phyloP scores from a whole-genome alignment of 345 rosid genomes.

The Acer negundo region DNA sequence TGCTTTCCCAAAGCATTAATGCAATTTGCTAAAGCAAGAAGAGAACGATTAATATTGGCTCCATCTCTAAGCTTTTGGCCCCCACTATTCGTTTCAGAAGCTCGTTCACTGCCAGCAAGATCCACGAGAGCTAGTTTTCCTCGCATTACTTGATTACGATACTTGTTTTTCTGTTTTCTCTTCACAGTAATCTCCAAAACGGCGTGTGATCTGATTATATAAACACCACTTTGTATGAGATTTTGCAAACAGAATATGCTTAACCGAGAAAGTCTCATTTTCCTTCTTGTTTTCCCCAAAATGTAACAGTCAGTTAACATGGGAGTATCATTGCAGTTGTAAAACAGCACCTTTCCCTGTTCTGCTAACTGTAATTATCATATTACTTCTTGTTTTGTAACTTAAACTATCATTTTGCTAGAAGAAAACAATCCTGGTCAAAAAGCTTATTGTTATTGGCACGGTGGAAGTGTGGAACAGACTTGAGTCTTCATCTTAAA shows the following conservation, averaged over 20 bases:
- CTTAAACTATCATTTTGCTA: not conserved
- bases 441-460: not conserved
- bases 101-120: slow-evolving; percentile 99
- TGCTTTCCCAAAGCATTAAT: slow-evolving; percentile 92
- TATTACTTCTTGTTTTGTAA: not conserved
- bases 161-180: slow-evolving; percentile 75
- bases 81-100: slow-evolving; percentile 88
- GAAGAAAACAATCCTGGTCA: not conserved
- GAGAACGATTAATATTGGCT: slow-evolving; percentile 89
- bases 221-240: slow-evolving; percentile 22
- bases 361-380: not conserved
- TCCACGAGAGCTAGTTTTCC: slow-evolving; percentile 98
- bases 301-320: not conserved
- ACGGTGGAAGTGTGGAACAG: not conserved
- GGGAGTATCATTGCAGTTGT: not conserved
- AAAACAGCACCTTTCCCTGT: not conserved
- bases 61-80: slow-evolving; percentile 97
- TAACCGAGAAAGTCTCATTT: not conserved
- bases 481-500: slow-evolving; percentile 8
- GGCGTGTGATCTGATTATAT: slow-evolving; percentile 75
- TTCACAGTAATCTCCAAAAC: slow-evolving; percentile 86
- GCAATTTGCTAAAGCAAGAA: slow-evolving; percentile 95
- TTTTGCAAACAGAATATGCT: not conserved
- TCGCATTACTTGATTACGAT: slow-evolving; percentile 68
- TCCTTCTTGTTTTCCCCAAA: not conserved